phyloP scores from a whole-genome alignment of 2,329 filamentous ascomycete genomes.

The Penicillium digitatum region DNA sequence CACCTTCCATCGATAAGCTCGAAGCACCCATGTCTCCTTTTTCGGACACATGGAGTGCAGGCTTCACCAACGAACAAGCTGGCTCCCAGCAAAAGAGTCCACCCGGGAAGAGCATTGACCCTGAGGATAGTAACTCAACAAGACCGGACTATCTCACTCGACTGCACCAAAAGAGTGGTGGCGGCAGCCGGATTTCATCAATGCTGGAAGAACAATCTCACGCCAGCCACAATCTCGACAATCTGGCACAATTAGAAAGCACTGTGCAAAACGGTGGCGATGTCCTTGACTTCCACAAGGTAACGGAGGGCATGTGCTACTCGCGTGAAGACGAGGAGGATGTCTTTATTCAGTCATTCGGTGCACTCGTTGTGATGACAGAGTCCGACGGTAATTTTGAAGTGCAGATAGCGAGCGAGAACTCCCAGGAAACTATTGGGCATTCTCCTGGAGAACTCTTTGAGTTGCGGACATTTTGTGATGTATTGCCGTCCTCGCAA shows the following conservation, averaged over 20 bases:
- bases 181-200: background rate
- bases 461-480: slow-evolving; percentile 66
- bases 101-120: background rate
- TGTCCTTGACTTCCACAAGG: slow-evolving; percentile 5
- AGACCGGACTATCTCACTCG: slow-evolving; percentile 4
- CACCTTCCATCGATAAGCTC: slow-evolving; percentile 23
- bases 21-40: slow-evolving; percentile 20
- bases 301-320: slow-evolving; percentile 4
- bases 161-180: slow-evolving; percentile 6
- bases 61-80: background rate
- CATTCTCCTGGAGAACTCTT: slow-evolving; percentile 73
- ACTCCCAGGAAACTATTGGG: slow-evolving; percentile 68
- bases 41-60: slow-evolving; percentile 9
- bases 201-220: background rate
- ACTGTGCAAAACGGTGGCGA: slow-evolving; percentile 3
- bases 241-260: background rate
- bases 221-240: background rate
- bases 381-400: slow-evolving; percentile 61
- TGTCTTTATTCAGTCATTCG: slow-evolving; percentile 74
- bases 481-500: slow-evolving; percentile 77
- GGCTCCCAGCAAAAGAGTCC: background rate
- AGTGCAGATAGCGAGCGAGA: slow-evolving; percentile 73
- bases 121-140: background rate
- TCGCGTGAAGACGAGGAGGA: slow-evolving; percentile 55
- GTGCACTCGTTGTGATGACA: slow-evolving; percentile 68